Evolutionary conservation across 257 asterid species (phyloP), one percentile per base, ranked within the genome.

Genomic region (Ophiorrhiza pumila): DNA sequence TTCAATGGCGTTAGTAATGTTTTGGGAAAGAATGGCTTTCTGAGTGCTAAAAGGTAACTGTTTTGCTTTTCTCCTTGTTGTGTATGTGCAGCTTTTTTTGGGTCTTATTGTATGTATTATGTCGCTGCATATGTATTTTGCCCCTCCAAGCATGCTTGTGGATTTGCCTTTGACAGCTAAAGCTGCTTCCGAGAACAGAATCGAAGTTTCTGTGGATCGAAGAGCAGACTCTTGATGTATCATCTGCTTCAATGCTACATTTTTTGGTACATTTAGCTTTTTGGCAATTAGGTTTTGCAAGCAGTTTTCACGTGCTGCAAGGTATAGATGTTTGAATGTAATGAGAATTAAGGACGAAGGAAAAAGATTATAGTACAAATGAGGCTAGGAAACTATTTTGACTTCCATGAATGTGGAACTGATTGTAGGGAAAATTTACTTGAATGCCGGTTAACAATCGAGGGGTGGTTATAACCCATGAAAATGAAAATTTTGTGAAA

Each of bases 61-160:
- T 67, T 31, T 23, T 29, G 18, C 37, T 29, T 67, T 68, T 58
- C 37, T 71, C 29, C 41, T 55, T 61, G 55, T 34, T 61, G 66
- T 83, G 39, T 67, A 34, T 35, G 31, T 80, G 84, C 96, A 95
- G 99, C 95, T 95, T 64, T 90, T 92, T 80, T 76, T 95, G 82
- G 98, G 99, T 63, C 90, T 92, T 60, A 75, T 87, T 49, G 77
- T 92, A 74, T 95, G 98, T 94, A 90, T 90, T 92, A 87, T 95
- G 98, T 92, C 99, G n/a, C 81, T 95, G 69, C 97, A 92, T 79
- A 90, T 95, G 96, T 90, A 95, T 78, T 95, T 92, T 71, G 96
- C 99, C 55, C 96, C 99, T 80, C 89, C 95, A 74, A 89, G 79
- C 83, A 77, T 77, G 87, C 96, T 89, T 29, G 81, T 95, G 76